Base-by-base conservation (phyloP, 2,329 filamentous ascomycete species). In the Colletotrichum sp. region DNA sequence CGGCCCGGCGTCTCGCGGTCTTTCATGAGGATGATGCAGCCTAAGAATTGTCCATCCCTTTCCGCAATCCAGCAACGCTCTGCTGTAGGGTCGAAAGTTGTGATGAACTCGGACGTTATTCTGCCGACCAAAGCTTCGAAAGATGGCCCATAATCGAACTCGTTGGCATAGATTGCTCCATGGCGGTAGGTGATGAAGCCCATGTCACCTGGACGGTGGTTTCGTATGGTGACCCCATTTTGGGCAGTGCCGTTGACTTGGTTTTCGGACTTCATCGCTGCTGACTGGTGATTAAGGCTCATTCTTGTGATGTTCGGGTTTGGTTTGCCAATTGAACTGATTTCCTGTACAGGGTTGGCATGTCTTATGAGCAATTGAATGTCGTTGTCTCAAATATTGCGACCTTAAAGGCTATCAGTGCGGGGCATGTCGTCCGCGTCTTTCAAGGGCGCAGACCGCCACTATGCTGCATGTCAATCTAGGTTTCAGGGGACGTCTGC, bases 11-110 rank as follows among this genome's bases (percentile, higher is more conserved):
- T 76, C 32, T 32, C 57, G 5, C 30, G 61, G 28, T 80, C 78
- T 9, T 76, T 77, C 52, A 79, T 66, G 1, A 82, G 65, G n/a
- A 80, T 77, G 24, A 82, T 71, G 65, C 78, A 80, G 7, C 81
- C 81, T 1, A 79, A 60, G 43, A 82, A 82, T 6, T 77, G 28
- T 5, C 67, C 78, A 6, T 76, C 75, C 5, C 65, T 72, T 61
- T 82, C 81, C 0, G 80, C 80, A 13, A 82, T 81, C 81, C 81
- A 82, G 72, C 79, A 80, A 3, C 77, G 79, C n/a, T 82, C 81
- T n/a, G 15, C 32, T 10, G 48, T 43, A 4, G 78, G 75, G 28
- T 82, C 76, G 68, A 78, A 78, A 16, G 78, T 79, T 15, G 77
- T 71, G 36, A 81, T 57, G 61, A 82, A 82, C 24, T 81, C 80